These are phyloP conservation scores for Penicillium sp. DNA, from an alignment of 2,329 filamentous ascomycete species.

Conservation along the genomic window DNA sequence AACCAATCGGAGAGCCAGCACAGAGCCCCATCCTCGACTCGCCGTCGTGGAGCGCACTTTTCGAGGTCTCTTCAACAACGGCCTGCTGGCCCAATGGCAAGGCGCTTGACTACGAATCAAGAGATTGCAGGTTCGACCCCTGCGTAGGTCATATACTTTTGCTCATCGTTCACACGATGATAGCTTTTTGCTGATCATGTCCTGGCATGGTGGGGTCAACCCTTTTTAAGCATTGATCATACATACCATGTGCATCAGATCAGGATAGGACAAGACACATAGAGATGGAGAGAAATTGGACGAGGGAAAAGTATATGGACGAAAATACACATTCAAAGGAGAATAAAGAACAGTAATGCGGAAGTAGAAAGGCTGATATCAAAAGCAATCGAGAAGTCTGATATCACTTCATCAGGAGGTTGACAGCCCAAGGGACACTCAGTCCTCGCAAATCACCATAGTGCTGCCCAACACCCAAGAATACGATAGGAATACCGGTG, in stretches of 20 bases:
- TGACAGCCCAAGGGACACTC: constrained; percentile 69
- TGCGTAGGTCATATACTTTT: constrained; percentile 43
- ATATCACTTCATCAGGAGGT: constrained; percentile 63
- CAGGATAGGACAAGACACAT: too few relatives aligned
- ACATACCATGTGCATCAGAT: not conserved
- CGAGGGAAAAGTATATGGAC: not conserved
- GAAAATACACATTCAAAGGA: not conserved
- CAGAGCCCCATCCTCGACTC: not conserved
- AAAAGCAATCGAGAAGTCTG: not conserved
- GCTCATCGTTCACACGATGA: not conserved
- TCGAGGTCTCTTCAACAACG: not conserved
- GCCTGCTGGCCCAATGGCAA: constrained; percentile 56
- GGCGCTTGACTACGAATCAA: constrained; percentile 61
- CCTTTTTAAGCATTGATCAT: not conserved
- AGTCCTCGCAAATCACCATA: constrained; percentile 69
- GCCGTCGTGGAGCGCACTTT: not conserved
- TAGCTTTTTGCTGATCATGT: not conserved
- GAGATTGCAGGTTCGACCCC: constrained; percentile 58
- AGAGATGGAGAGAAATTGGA: not conserved
- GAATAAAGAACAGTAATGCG: not conserved
- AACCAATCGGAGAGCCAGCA: not conserved
- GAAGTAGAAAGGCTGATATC: not conserved
- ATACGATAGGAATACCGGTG: constrained; percentile 93
- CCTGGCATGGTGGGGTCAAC: not conserved
- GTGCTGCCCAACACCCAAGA: constrained; percentile 77